Conservation (phyloP, 1,139 yeast genomes). For the Zygoascus sp. region DNA sequence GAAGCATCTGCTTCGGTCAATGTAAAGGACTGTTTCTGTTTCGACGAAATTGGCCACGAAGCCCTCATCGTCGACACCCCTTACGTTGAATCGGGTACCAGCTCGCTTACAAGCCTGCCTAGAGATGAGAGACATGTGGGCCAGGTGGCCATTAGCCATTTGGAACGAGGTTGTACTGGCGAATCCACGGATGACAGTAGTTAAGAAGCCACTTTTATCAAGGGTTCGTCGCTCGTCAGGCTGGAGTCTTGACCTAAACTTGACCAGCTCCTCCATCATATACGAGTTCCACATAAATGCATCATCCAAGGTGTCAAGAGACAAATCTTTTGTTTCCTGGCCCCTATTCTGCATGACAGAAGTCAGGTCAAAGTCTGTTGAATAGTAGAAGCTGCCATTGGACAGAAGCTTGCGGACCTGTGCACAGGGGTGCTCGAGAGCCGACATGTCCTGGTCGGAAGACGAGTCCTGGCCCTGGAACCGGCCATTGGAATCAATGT, state of each 20-base stretch:
- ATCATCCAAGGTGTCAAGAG: constrained; percentile 46
- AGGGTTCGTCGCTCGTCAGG: constrained; percentile 51
- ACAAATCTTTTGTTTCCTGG: constrained; percentile 36
- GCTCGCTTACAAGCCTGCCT: constrained; percentile 95
- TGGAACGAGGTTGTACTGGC: constrained; percentile 66
- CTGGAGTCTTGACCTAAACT: constrained; percentile 68
- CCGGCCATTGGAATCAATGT: constrained; percentile 26
- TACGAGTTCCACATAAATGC: constrained; percentile 97
- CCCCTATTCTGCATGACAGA: constrained; percentile 55
- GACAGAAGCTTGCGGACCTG: constrained; percentile 71
- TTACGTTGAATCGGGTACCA: constrained; percentile 87
- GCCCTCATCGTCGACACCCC: constrained; percentile 96
- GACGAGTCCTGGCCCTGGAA: constrained; percentile 8
- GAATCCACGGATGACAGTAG: constrained; percentile 92
- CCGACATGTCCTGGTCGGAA: constrained; percentile 20
- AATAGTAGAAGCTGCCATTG: constrained; percentile 88
- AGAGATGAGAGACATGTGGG: constrained; percentile 74
- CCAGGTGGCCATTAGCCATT: constrained; percentile 46
- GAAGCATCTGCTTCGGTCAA: constrained; percentile 53
- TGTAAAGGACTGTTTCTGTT: constrained; percentile 73
- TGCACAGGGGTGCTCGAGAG: constrained; percentile 73
- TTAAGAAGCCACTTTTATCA: constrained; percentile 74
- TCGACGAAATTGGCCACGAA: constrained; percentile 96
- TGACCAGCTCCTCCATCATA: constrained; percentile 77
- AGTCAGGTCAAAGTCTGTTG: constrained; percentile 88